These are phyloP conservation scores for Pichia sp. DNA, from an alignment of 1,139 yeast genomes.

Conservation along the genomic window DNA sequence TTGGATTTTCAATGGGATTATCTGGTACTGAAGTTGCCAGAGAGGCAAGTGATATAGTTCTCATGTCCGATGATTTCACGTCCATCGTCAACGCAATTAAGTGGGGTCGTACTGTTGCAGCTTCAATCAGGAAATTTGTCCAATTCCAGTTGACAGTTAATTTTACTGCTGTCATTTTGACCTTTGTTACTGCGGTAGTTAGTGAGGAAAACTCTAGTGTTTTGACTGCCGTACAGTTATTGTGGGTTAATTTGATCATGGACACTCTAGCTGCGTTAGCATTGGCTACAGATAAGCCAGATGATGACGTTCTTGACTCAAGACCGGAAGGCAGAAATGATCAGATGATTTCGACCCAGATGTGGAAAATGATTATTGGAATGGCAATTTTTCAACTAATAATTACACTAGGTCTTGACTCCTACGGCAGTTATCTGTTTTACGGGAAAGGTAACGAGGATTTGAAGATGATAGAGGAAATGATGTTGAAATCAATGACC, in stretches of 20 bases:
- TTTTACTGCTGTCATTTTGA: conserved; percentile 87
- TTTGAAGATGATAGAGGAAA: conserved; percentile 43
- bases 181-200: conserved; percentile 91
- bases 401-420: conserved; percentile 76
- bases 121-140: conserved; percentile 88
- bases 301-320: conserved; percentile 68
- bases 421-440: conserved; percentile 66
- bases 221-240: conserved; percentile 90
- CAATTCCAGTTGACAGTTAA: conserved; percentile 96
- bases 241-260: conserved; percentile 98
- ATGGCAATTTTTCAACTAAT: conserved; percentile 75
- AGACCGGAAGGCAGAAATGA: conserved; percentile 80
- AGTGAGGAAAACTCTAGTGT: conserved; percentile 76
- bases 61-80: conserved; percentile 92
- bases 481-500: conserved; percentile 74
- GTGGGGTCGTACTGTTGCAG: conserved; percentile 98
- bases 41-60: conserved; percentile 90
- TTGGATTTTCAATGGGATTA: conserved; percentile 92
- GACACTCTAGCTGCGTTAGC: conserved; percentile 98
- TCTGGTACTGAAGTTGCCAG: conserved; percentile 93
- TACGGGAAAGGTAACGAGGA: conserved; percentile 34
- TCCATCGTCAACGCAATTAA: conserved; percentile 97
- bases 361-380: conserved; percentile 98
- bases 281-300: conserved; percentile 95
- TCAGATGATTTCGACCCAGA: conserved; percentile 81